Conservation (phyloP, 371 early-diverging fungal genomes). For the Gilbertella persicaria region DNA sequence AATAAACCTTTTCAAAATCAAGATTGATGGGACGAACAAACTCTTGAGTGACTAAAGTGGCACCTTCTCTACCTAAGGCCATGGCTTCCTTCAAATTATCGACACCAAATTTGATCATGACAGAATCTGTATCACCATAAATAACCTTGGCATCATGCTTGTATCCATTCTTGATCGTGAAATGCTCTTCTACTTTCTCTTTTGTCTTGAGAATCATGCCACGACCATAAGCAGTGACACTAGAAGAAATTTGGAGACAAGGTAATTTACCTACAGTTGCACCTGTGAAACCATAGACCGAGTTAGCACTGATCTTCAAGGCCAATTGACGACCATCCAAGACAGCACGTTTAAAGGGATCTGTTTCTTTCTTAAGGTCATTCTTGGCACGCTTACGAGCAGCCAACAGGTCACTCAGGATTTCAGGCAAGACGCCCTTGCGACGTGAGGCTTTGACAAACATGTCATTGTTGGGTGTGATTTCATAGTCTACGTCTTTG, state of each 20-base stretch:
- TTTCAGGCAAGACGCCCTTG: constrained; percentile 94
- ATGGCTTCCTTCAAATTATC: constrained; percentile 83
- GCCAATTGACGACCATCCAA: constrained; percentile 99
- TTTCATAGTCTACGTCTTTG: constrained; percentile 81
- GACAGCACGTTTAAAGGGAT: constrained; percentile 91
- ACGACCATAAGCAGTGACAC: constrained; percentile 98
- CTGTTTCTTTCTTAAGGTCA: constrained; percentile 93
- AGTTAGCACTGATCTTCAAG: constrained; percentile 97
- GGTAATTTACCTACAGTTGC: constrained; percentile 98
- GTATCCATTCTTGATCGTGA: constrained; percentile 85
- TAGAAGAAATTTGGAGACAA: constrained; percentile 98
- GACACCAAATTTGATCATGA: constrained; percentile 99
- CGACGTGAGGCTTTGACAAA: constrained; percentile 79
- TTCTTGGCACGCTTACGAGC: constrained; percentile 97
- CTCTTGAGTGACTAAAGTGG: constrained; percentile 81
- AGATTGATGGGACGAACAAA: constrained; percentile 97
- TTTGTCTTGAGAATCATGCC: constrained; percentile 98
- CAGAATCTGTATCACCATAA: constrained; percentile 99
- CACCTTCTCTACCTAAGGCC: constrained; percentile 88
- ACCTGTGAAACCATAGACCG: constrained; percentile 99
- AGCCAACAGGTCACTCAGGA: constrained; percentile 90
- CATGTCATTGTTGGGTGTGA: constrained; percentile 88
- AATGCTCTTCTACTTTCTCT: constrained; percentile 86
- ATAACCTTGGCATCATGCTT: constrained; percentile 92
- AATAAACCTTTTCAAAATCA: constrained; percentile 99